A percentile compares a stretch with the other conserved stretches of the same genome.
phyloP scores from a whole-genome alignment of 345 rosid species.

The Hibiscus trionum region DNA sequence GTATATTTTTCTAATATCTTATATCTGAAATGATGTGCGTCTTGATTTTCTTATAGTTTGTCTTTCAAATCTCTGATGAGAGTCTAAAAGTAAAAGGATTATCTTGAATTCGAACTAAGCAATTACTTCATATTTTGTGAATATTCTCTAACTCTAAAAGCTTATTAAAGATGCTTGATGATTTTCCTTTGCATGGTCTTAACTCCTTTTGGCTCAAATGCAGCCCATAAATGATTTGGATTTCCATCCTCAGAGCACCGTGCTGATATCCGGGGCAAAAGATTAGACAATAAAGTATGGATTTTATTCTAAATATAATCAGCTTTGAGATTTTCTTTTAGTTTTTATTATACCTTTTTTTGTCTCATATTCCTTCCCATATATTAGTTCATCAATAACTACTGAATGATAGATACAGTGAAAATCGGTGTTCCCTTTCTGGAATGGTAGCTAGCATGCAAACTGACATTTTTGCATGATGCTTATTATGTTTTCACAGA shows the following conservation, averaged over 20 bases:
- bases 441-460: neutral
- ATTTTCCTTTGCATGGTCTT: conserved; percentile 10
- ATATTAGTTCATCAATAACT: neutral
- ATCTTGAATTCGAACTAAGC: neutral
- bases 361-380: neutral
- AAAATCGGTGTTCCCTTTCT: neutral
- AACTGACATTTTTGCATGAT: neutral
- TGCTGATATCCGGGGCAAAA: conserved; percentile 69
- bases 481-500: conserved; percentile 27
- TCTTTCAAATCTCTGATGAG: neutral
- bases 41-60: neutral
- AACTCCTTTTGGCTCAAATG: conserved; percentile 17
- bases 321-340: neutral
- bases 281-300: conserved; percentile 76
- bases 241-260: conserved; percentile 70
- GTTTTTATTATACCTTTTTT: conserved; percentile 2
- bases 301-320: conserved; percentile 9
- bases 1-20: neutral
- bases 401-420: conserved; percentile 3
- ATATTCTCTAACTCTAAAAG: neutral
- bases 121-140: neutral
- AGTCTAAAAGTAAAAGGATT: conserved; percentile 9
- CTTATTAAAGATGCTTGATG: neutral
- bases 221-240: conserved; percentile 84
- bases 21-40: neutral